Evolutionary conservation across 345 rosid genomes (phyloP).

Genomic region (Linum usitatissimum): DNA sequence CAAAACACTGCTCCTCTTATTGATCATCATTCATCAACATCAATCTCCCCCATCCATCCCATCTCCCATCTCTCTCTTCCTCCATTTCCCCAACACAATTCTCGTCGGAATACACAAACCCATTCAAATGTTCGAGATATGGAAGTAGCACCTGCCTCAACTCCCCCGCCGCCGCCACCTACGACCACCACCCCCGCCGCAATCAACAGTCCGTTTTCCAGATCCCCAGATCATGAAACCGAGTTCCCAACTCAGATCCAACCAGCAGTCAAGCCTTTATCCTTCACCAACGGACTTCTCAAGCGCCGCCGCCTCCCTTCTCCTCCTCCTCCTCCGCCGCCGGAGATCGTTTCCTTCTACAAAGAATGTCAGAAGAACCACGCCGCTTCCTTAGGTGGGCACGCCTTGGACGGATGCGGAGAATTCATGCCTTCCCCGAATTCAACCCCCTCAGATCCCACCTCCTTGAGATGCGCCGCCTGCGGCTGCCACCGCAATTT

Average conservation of each 20-base stretch:
- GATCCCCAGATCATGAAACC: conserved; percentile 39
- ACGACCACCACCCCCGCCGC: conserved; percentile 21
- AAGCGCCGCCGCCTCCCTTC: conserved; percentile 36
- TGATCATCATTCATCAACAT: conserved; percentile 11
- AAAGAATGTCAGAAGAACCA: conserved; percentile 72
- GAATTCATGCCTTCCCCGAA: conserved; percentile 68
- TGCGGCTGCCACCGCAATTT: conserved; percentile 87
- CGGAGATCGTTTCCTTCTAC: conserved; percentile 27
- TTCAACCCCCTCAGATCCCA: conserved; percentile 40
- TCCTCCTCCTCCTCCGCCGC: conserved; percentile 17
- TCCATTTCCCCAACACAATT: background rate
- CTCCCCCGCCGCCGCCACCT: conserved; percentile 4
- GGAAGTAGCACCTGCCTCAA: conserved; percentile 30
- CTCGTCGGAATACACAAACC: background rate
- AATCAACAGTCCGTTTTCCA: conserved; percentile 18
- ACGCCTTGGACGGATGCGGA: conserved; percentile 72
- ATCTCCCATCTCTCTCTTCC: background rate
- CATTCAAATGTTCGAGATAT: conserved; percentile 45
- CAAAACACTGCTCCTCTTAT: conserved; percentile 25
- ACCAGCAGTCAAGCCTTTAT: conserved; percentile 31
- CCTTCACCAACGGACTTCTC: conserved; percentile 62
- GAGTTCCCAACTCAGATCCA: conserved; percentile 51
- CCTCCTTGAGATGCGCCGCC: conserved; percentile 63
- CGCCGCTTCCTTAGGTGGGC: conserved; percentile 61
- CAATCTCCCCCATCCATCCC: background rate